Evolutionary conservation across 148 eudicot genomes (phyloP).

Genomic region (Cornus controversa): DNA sequence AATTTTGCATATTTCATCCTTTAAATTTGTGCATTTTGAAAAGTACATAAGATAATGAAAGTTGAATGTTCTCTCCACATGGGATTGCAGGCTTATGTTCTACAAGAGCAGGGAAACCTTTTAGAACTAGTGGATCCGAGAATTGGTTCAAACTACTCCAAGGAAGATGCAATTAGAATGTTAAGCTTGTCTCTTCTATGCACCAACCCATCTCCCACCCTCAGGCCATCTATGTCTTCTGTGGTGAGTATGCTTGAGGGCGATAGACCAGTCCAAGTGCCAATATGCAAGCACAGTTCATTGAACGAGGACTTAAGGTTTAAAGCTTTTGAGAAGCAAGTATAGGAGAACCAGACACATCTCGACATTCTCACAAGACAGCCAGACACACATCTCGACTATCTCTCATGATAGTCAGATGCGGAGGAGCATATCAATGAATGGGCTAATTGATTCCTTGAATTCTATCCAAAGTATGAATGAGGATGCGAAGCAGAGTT

Average conservation of each 20-base stretch:
- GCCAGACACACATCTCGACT: constrained; percentile 9
- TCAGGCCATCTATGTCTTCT: constrained; percentile 40
- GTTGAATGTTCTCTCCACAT: too few species aligned
- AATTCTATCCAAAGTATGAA: too few species aligned
- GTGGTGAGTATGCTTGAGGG: constrained; percentile 46
- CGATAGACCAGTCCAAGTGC: constrained; percentile 27
- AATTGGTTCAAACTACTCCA: constrained; percentile 39
- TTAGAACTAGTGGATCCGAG: constrained; percentile 49
- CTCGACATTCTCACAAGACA: too few species aligned
- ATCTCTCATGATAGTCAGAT: constrained; percentile 10
- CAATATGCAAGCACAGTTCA: constrained; percentile 8
- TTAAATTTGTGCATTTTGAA: background rate
- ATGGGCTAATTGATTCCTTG: too few species aligned
- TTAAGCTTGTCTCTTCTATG: constrained; percentile 30
- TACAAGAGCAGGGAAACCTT: constrained; percentile 60
- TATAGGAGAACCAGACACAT: constrained; percentile 24
- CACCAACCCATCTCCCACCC: constrained; percentile 35
- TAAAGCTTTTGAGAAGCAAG: constrained; percentile 22
- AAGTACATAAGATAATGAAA: background rate
- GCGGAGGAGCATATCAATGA: too few species aligned
- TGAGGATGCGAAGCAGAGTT: too few species aligned
- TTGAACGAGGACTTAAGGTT: constrained; percentile 20
- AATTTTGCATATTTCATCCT: background rate
- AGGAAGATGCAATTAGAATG: constrained; percentile 34
- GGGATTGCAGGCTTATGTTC: constrained; percentile 48